Percentiles rank a stretch among this genome's conserved stretches.
These are phyloP conservation scores for Colletotrichum sp. DNA, from an alignment of 2,329 filamentous ascomycete genomes.

Conservation along the genomic window DNA sequence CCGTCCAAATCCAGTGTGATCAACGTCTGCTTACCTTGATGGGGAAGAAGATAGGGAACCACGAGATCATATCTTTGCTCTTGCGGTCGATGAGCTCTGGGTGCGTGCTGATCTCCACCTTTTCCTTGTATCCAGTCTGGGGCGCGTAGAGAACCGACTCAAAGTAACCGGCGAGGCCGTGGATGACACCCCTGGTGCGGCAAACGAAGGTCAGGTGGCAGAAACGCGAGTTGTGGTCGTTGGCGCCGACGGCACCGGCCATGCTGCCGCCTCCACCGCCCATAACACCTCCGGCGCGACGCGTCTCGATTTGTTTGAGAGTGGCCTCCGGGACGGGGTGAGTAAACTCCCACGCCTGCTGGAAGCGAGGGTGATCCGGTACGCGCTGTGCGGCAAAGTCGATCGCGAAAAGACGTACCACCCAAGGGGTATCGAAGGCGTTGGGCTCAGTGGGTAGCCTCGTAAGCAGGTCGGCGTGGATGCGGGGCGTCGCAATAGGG, in stretches of 20 bases:
- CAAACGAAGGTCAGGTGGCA: conserved; percentile 81
- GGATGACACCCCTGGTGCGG: conserved; percentile 79
- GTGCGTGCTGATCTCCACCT: conserved; percentile 89
- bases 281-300: conserved; percentile 68
- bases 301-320: conserved; percentile 58
- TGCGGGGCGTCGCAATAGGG: conserved; percentile 87
- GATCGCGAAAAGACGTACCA: conserved; percentile 88
- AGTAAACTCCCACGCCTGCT: conserved; percentile 80
- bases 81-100: conserved; percentile 91
- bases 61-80: conserved; percentile 98
- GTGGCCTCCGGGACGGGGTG: conserved; percentile 72
- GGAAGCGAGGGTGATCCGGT: conserved; percentile 67
- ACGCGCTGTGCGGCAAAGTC: conserved; percentile 74
- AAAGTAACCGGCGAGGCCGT: conserved; percentile 94
- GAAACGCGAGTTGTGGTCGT: conserved; percentile 89
- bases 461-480: conserved; percentile 79
- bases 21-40: conserved; percentile 71
- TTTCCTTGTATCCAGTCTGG: conserved; percentile 45
- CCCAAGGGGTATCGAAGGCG: conserved; percentile 91
- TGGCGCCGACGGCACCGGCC: conserved; percentile 78
- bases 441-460: conserved; percentile 67
- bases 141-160: conserved; percentile 89
- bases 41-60: conserved; percentile 99
- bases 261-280: conserved; percentile 75
- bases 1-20: background rate